These are phyloP conservation scores for Phytophthora hibernalis DNA, from an alignment of 352 stramenopile species.

Conservation along the genomic window DNA sequence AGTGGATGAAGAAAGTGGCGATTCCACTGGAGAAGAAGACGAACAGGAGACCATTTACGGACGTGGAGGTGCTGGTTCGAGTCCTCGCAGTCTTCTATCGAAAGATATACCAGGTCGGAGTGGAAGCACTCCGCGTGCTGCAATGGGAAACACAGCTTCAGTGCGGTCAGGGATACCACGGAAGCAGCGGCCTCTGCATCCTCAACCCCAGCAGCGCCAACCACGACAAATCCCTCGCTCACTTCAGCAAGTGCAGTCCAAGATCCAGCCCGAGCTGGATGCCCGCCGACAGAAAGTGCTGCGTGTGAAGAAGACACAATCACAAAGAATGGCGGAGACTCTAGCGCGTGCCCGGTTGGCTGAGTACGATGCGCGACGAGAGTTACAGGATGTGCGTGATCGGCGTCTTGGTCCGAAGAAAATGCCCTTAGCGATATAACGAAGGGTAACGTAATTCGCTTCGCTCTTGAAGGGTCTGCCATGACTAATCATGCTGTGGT, in stretches of 20 bases:
- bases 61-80: background rate
- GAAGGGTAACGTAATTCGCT: constrained; percentile 42
- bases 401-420: constrained; percentile 32
- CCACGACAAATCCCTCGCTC: constrained; percentile 16
- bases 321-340: constrained; percentile 76
- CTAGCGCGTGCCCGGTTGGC: constrained; percentile 61
- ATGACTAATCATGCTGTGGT: background rate
- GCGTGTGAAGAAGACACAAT: constrained; percentile 81
- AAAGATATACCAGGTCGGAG: background rate
- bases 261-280: constrained; percentile 71
- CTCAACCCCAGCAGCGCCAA: constrained; percentile 22
- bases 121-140: constrained; percentile 8
- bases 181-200: constrained; percentile 22
- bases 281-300: constrained; percentile 61
- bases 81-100: background rate
- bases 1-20: background rate
- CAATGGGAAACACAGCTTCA: constrained; percentile 22
- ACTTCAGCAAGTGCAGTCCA: constrained; percentile 59
- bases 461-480: background rate
- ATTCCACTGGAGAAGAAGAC: background rate
- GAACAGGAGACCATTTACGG: constrained; percentile 16
- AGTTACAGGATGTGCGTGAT: constrained; percentile 39
- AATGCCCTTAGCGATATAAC: constrained; percentile 65
- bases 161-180: background rate
- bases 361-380: constrained; percentile 57